Evolutionary conservation across 306 rosid species (phyloP).

Genomic region (Abrus precatorius): DNA sequence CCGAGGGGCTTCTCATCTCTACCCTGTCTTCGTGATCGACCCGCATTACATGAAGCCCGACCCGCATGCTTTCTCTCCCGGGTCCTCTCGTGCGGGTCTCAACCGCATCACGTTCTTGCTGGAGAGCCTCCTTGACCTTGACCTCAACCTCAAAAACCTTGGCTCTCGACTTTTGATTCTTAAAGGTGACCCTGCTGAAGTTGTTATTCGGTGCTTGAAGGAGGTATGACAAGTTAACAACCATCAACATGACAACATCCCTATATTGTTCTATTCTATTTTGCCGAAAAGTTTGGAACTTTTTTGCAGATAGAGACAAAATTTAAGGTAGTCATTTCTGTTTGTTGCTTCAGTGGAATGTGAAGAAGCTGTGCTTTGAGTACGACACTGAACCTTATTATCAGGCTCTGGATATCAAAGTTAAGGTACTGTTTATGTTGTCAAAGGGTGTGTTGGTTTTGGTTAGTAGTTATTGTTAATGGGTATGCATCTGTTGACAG

Average conservation of each 20-base stretch:
- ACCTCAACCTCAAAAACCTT: conserved; percentile 68
- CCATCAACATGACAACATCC: too few relatives aligned
- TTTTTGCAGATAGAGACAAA: too few relatives aligned
- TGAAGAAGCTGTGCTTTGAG: conserved; percentile 83
- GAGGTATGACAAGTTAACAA: conserved; percentile 53
- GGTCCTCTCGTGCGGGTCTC: conserved; percentile 73
- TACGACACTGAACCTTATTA: conserved; percentile 93
- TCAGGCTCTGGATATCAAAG: conserved; percentile 72
- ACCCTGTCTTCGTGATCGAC: conserved; percentile 84
- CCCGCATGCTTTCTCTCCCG: conserved; percentile 60
- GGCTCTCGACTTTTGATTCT: conserved; percentile 81
- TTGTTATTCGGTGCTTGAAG: conserved; percentile 72
- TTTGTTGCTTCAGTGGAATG: conserved; percentile 71
- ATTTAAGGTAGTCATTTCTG: neutral
- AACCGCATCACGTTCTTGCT: conserved; percentile 81
- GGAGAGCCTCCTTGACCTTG: conserved; percentile 78
- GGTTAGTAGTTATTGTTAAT: neutral
- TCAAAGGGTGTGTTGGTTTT: neutral
- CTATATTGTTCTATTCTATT: too few relatives aligned
- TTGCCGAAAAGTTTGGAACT: too few relatives aligned
- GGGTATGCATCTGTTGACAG: conserved; percentile 39
- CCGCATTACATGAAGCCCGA: conserved; percentile 92
- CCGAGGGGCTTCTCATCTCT: conserved; percentile 50
- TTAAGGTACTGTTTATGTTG: conserved; percentile 61
- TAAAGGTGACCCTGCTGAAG: conserved; percentile 77